These are phyloP conservation scores for Ogataea allantospora DNA, from an alignment of 805 yeast species.

Conservation along the genomic window DNA sequence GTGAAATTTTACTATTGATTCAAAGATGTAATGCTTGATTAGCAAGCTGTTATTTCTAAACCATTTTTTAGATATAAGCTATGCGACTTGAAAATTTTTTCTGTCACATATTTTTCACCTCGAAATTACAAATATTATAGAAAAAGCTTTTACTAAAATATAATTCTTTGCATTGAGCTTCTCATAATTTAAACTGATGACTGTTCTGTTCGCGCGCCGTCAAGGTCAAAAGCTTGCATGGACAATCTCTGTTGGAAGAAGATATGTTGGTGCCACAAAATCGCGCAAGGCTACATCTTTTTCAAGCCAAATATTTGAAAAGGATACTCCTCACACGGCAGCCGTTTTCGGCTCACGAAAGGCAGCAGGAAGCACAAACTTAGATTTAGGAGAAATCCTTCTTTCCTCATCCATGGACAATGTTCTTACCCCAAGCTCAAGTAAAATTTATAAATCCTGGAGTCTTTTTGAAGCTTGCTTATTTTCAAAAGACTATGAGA, in stretches of 20 bases:
- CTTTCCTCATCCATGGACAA: constrained; percentile 28
- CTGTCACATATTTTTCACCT: no score
- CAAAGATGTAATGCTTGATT: no score
- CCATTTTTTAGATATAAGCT: no score
- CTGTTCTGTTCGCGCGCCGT: constrained; percentile 2
- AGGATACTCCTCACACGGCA: constrained; percentile 10
- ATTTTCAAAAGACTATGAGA: constrained; percentile 57
- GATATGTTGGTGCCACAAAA: constrained; percentile 8
- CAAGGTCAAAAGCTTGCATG: constrained; percentile 1
- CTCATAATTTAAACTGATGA: not conserved
- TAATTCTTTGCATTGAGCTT: no score
- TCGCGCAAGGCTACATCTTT: constrained; percentile 16
- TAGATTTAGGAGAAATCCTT: constrained; percentile 8
- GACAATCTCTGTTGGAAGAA: not conserved
- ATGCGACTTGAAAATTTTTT: no score
- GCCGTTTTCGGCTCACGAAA: constrained; percentile 15
- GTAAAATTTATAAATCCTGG: constrained; percentile 42
- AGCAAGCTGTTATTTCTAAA: no score
- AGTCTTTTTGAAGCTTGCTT: constrained; percentile 77
- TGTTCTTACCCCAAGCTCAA: constrained; percentile 28
- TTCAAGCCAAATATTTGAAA: constrained; percentile 4
- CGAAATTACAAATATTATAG: no score
- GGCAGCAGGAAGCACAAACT: not conserved
- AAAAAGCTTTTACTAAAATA: no score
- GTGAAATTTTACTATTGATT: no score